Evolutionary conservation across 1,284 basidiomycete genomes (phyloP).

Genomic region (Austroboletus niveus): DNA sequence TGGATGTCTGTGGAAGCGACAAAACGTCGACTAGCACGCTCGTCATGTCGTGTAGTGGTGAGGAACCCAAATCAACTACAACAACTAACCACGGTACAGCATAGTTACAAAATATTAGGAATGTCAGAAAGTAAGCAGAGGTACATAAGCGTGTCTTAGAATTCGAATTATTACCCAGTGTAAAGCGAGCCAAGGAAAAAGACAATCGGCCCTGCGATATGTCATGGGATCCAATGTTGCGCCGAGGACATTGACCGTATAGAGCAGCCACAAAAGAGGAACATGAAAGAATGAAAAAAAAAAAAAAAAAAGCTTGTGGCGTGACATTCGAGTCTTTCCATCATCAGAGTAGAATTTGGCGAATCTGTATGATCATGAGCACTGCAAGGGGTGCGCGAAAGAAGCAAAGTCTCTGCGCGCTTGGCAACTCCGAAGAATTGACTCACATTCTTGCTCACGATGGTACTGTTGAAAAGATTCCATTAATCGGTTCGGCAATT

Average conservation of each 20-base stretch:
- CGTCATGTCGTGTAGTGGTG: conserved; percentile 15
- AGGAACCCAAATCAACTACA: too few relatives aligned
- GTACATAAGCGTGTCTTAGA: too few relatives aligned
- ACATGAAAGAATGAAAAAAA: not conserved
- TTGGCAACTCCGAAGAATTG: conserved; percentile 6
- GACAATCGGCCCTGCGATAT: too few relatives aligned
- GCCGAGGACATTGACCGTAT: too few relatives aligned
- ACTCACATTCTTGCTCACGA: conserved; percentile 71
- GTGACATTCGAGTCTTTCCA: not conserved
- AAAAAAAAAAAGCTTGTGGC: not conserved
- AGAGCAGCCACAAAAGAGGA: not conserved
- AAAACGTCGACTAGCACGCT: conserved; percentile 38
- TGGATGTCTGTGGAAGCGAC: conserved; percentile 51
- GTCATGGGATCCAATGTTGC: too few relatives aligned
- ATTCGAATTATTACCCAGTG: too few relatives aligned
- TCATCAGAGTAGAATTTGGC: conserved; percentile 50
- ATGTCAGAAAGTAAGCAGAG: too few relatives aligned
- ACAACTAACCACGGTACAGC: too few relatives aligned
- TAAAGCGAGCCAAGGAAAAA: too few relatives aligned
- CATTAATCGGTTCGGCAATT: conserved; percentile 6
- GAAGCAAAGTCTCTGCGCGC: conserved; percentile 2
- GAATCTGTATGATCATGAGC: conserved; percentile 39
- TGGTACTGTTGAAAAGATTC: conserved; percentile 41
- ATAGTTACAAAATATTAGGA: too few relatives aligned
- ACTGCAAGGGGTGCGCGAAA: not conserved